A percentile compares a stretch with the other conserved stretches of the same genome.
Evolutionary conservation across 331 rosid genomes (phyloP).

Genomic region (Quercus lobata): DNA sequence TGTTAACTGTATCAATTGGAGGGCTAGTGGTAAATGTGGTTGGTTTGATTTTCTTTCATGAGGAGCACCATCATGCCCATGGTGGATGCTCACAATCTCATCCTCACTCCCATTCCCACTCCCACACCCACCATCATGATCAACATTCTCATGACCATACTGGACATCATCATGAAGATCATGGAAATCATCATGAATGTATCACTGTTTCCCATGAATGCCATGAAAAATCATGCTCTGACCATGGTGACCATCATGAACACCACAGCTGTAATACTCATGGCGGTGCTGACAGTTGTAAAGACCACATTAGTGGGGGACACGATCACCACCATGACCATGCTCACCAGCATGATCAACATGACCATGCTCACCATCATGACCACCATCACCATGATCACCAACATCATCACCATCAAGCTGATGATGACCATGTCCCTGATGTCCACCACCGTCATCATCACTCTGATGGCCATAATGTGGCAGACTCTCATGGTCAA

Average conservation of each 20-base stretch:
- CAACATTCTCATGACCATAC: conserved; percentile 27
- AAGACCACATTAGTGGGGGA: not conserved
- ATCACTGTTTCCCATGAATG: conserved; percentile 33
- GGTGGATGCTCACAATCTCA: conserved; percentile 76
- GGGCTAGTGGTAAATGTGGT: conserved; percentile 79
- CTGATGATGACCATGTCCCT: conserved; percentile 6
- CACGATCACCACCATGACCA: not conserved
- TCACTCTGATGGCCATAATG: conserved; percentile 8
- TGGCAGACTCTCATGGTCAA: conserved; percentile 14
- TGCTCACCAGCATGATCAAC: not conserved
- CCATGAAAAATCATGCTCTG: conserved; percentile 32
- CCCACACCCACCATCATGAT: conserved; percentile 9
- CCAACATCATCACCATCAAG: not conserved
- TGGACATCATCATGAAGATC: conserved; percentile 28
- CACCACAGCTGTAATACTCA: conserved; percentile 17
- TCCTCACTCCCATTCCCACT: conserved; percentile 39
- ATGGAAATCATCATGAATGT: conserved; percentile 34
- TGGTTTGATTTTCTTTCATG: conserved; percentile 87
- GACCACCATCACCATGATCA: not conserved
- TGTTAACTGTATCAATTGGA: conserved; percentile 79
- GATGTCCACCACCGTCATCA: conserved; percentile 1
- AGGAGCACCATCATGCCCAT: conserved; percentile 96
- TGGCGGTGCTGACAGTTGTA: not conserved
- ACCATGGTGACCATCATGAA: conserved; percentile 20
- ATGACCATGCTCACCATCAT: conserved; percentile 6